Percentiles rank a stretch among this genome's conserved stretches.
These are phyloP conservation scores for Pelargonium myrrhifolium DNA, from an alignment of 441 rosid species.

Conservation along the genomic window DNA sequence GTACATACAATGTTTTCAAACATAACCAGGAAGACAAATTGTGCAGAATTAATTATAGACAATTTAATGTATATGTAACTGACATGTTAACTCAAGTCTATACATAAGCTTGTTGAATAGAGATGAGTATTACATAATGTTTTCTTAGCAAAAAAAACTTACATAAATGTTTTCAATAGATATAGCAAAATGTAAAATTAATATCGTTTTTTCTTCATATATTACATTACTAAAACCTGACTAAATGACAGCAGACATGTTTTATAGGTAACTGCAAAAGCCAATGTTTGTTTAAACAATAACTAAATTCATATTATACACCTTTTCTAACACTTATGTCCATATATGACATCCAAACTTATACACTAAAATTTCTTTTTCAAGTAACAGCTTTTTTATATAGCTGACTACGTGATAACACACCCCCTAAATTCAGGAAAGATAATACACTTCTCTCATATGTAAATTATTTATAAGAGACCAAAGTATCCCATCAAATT, in stretches of 20 bases:
- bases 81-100: too few relatives aligned
- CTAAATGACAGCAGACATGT: too few relatives aligned
- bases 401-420: neutral
- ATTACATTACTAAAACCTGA: too few relatives aligned
- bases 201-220: neutral
- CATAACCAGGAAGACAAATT: neutral
- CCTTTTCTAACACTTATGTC: neutral
- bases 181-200: neutral
- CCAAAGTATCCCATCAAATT: neutral
- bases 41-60: neutral
- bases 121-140: neutral
- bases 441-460: neutral
- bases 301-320: neutral
- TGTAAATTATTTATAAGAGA: neutral
- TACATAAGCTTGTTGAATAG: neutral
- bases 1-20: slow-evolving; percentile 6
- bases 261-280: too few relatives aligned
- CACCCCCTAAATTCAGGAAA: too few relatives aligned
- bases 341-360: neutral
- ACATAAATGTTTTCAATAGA: neutral
- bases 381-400: neutral
- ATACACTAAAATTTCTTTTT: neutral
- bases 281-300: neutral
- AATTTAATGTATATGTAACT: neutral
- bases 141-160: neutral